phyloP scores from a whole-genome alignment of 2,329 filamentous ascomycete genomes.

The Trichoderma sp. region DNA sequence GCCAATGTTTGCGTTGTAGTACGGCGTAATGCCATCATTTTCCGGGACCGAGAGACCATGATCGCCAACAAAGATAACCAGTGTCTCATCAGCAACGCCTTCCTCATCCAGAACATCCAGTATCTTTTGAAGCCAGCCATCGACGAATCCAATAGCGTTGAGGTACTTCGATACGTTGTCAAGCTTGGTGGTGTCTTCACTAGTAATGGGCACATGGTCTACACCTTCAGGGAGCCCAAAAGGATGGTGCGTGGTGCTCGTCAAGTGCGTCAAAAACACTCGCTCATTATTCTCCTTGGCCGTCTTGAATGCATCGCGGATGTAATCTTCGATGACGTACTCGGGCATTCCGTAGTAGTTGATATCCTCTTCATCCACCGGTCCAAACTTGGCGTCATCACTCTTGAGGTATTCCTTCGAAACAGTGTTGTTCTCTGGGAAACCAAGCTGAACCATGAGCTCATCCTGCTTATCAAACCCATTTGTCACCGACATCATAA shows the following conservation, averaged over 20 bases:
- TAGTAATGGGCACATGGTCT: not conserved
- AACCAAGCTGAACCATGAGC: constrained; percentile 35
- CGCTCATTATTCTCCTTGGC: constrained; percentile 34
- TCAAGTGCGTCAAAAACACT: constrained; percentile 38
- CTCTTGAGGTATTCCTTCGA: constrained; percentile 35
- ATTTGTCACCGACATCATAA: constrained; percentile 36
- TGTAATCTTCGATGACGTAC: constrained; percentile 35
- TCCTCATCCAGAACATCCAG: constrained; percentile 34
- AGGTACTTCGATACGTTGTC: constrained; percentile 37
- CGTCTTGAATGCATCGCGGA: constrained; percentile 34
- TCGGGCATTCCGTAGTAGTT: constrained; percentile 39
- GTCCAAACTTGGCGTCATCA: constrained; percentile 32
- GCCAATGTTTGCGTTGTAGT: constrained; percentile 36
- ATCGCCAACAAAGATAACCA: constrained; percentile 36
- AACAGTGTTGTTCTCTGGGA: constrained; percentile 30
- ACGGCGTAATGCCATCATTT: constrained; percentile 35
- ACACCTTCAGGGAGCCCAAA: constrained; percentile 34
- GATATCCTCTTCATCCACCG: constrained; percentile 32
- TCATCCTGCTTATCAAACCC: constrained; percentile 36
- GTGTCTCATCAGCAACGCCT: constrained; percentile 35
- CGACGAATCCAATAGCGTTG: constrained; percentile 36
- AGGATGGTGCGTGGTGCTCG: constrained; percentile 38
- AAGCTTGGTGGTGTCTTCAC: constrained; percentile 22
- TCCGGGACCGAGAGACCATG: constrained; percentile 37
- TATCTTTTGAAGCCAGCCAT: constrained; percentile 35